Base-by-base conservation (phyloP, 805 yeast genomes). In the Zygoascus bituminiphila region DNA sequence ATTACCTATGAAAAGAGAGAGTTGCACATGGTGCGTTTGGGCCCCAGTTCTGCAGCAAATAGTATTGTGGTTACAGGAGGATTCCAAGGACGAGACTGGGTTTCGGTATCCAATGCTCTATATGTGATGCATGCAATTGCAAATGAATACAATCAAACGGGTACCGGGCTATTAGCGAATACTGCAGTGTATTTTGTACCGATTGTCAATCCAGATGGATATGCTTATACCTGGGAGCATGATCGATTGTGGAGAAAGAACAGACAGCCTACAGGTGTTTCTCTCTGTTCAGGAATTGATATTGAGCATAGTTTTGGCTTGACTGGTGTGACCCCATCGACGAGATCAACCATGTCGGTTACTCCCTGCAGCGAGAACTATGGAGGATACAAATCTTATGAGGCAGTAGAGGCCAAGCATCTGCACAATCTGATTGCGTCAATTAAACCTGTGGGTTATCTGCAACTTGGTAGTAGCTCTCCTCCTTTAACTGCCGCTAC, bases 221-320 rank as follows among this genome's bases (percentile, higher is more conserved):
- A 88, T 62, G 85, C 72, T 12, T 83, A 84, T 62, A 73, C 94
- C 1, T 88, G 96, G 96, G 72, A 71, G 1, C 60, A 67, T 23
- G 95, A 88, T 62, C 70, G 97, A 49, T 68, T 88, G 51, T 88
- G 97, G 97, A 70, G 93, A 42, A 88, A 88, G 60, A 88, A 87
- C 64, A 73, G 95, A 52, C 96, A 88, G 65, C 77, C 78, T 46
- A 82, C 93, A 0, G 76, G 71, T 44, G 62, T 75, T 44, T 78
- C 84, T 7, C 65, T 74, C 39, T 88, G 97, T 63, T 70, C 74
- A 43, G 97, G 97, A 8, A 77, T 88, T 35, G 96, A 88, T 62
- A 81, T 88, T 49, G 96, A 87, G 61, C 94, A 56, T 17, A 82
- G 94, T 1, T 85, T 81, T 64, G 84, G 77, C 55, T 14, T 26